phyloP scores from a whole-genome alignment of 805 yeast genomes.

The Metschnikowia noctiluminum region DNA sequence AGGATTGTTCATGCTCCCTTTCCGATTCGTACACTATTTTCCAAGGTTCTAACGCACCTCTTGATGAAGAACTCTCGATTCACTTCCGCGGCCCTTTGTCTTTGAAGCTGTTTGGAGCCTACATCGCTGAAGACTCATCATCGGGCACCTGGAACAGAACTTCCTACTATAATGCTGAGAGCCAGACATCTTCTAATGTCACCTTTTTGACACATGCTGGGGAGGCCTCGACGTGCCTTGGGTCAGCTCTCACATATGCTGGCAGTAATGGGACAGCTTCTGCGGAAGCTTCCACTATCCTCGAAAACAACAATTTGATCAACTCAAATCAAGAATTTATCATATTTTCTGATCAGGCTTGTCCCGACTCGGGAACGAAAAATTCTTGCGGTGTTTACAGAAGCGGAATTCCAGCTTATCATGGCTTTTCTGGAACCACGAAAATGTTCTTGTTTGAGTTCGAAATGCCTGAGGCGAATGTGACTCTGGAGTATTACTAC shows the following conservation, averaged over 20 bases:
- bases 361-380: conserved; percentile 50
- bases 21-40: conserved; percentile 38
- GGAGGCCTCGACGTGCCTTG: conserved; percentile 57
- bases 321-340: conserved; percentile 57
- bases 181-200: conserved; percentile 54
- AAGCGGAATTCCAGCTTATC: conserved; percentile 68
- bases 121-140: conserved; percentile 38
- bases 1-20: conserved; percentile 46
- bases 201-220: conserved; percentile 70
- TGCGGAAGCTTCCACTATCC: conserved; percentile 46
- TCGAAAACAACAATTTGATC: conserved; percentile 47
- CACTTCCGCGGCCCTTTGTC: conserved; percentile 77
- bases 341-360: conserved; percentile 56
- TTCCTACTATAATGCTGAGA: conserved; percentile 54
- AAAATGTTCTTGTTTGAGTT: conserved; percentile 75
- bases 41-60: conserved; percentile 62
- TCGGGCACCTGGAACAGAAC: conserved; percentile 53
- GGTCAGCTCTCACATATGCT: conserved; percentile 64
- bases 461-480: conserved; percentile 56
- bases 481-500: conserved; percentile 32
- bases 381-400: conserved; percentile 76
- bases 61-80: conserved; percentile 66
- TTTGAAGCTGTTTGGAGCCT: conserved; percentile 59
- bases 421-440: conserved; percentile 63
- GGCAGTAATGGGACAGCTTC: conserved; percentile 49